phyloP scores from a whole-genome alignment of 805 yeast species.

The Nakazawaea pomicola region DNA sequence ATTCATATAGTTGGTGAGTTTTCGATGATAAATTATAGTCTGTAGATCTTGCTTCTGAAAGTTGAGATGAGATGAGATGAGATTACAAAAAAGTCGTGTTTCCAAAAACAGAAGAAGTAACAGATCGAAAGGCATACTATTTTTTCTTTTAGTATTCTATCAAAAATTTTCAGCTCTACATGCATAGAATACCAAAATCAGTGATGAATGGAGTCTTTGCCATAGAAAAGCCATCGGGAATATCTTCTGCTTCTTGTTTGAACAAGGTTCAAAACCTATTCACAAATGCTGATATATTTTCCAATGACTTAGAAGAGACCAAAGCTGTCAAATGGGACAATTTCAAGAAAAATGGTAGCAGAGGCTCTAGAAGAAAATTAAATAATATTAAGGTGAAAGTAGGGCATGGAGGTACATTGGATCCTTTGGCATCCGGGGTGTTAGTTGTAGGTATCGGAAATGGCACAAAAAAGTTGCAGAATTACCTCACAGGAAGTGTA shows the following conservation, averaged over 20 bases:
- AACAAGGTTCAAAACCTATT: conserved; percentile 60
- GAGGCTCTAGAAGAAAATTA: conserved; percentile 47
- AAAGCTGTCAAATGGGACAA: conserved; percentile 41
- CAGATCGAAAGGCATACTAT: too few relatives aligned
- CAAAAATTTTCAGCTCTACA: not conserved
- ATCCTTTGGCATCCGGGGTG: conserved; percentile 94
- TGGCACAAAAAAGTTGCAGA: conserved; percentile 80
- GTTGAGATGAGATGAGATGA: too few relatives aligned
- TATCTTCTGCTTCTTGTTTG: conserved; percentile 72
- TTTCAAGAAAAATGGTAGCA: conserved; percentile 29
- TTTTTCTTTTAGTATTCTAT: not conserved
- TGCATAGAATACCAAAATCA: not conserved
- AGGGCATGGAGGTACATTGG: conserved; percentile 98
- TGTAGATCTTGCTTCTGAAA: too few relatives aligned
- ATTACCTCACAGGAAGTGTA: conserved; percentile 66
- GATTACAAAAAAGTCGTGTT: too few relatives aligned
- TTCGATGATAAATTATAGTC: too few relatives aligned
- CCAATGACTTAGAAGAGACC: conserved; percentile 45
- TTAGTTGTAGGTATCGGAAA: conserved; percentile 85
- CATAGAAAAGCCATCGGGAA: conserved; percentile 81
- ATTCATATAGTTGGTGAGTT: too few relatives aligned
- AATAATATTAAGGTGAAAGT: conserved; percentile 66
- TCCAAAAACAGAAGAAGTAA: too few relatives aligned
- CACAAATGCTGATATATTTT: conserved; percentile 53
- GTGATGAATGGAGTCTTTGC: conserved; percentile 91